Evolutionary conservation across 768 basidiomycete genomes (phyloP).

Genomic region (Steccherinum ochraceum): DNA sequence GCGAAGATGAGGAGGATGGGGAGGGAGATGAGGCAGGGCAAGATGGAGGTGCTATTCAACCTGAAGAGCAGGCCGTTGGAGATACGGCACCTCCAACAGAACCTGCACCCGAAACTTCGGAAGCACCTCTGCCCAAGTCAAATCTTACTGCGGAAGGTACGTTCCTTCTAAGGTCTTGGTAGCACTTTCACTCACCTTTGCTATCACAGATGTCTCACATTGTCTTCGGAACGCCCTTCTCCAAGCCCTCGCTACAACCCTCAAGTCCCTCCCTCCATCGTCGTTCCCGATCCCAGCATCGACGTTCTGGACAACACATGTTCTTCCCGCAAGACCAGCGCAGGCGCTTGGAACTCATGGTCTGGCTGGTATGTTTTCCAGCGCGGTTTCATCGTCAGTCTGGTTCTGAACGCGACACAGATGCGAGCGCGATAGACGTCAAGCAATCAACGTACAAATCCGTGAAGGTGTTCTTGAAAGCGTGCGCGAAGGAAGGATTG

Average conservation of each 20-base stretch:
- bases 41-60: slow-evolving; percentile 2
- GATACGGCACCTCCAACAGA: not conserved
- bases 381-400: slow-evolving; percentile 14
- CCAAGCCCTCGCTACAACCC: slow-evolving; percentile 53
- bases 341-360: slow-evolving; percentile 31
- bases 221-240: slow-evolving; percentile 58
- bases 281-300: slow-evolving; percentile 75
- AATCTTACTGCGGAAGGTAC: slow-evolving; percentile 22
- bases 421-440: slow-evolving; percentile 51
- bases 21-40: not conserved
- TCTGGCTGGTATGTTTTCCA: slow-evolving; percentile 13
- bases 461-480: slow-evolving; percentile 73
- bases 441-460: slow-evolving; percentile 80
- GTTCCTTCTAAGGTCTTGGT: no score
- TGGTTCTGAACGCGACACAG: slow-evolving; percentile 13
- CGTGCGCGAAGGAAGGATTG: slow-evolving; percentile 66
- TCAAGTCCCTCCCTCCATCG: slow-evolving; percentile 40
- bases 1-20: slow-evolving; percentile 7
- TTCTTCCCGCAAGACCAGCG: slow-evolving; percentile 79
- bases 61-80: slow-evolving; percentile 24
- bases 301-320: slow-evolving; percentile 65
- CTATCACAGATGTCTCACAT: slow-evolving; percentile 47
- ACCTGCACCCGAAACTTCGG: no score
- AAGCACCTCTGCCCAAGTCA: slow-evolving; percentile 1
- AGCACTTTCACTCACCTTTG: no score